Evolutionary conservation across 257 asterid genomes (phyloP).

Genomic region (Osmanthus fragrans): DNA sequence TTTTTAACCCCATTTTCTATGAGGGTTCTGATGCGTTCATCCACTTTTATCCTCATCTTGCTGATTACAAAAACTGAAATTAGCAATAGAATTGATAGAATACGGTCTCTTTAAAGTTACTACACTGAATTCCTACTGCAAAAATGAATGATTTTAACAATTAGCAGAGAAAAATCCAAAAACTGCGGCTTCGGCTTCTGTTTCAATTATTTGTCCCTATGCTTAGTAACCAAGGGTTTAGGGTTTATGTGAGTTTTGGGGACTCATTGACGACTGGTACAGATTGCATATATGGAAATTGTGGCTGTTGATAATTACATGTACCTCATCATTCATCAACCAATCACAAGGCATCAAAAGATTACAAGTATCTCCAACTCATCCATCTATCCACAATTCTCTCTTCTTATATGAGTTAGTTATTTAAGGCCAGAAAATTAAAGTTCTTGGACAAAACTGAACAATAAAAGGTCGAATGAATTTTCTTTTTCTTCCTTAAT

Average conservation of each 20-base stretch:
- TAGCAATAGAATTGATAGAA: neutral
- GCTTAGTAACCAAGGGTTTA: neutral
- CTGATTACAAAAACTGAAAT: neutral
- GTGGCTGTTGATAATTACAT: conserved; percentile 45
- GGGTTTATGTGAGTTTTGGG: neutral
- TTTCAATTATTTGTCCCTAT: neutral
- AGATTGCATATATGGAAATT: conserved; percentile 37
- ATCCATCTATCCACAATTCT: conserved; percentile 56
- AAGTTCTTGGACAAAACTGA: too few species aligned
- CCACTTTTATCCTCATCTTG: conserved; percentile 79
- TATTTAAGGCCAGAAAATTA: too few species aligned
- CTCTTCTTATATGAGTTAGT: neutral
- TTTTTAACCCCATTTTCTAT: conserved; percentile 87
- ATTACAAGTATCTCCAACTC: conserved; percentile 47
- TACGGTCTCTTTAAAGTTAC: neutral
- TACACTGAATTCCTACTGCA: neutral
- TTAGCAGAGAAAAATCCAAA: neutral
- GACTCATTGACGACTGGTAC: conserved; percentile 39
- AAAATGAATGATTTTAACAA: neutral
- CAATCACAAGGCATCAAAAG: conserved; percentile 51
- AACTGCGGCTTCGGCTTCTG: neutral
- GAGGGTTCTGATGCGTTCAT: conserved; percentile 78
- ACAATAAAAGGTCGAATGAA: too few species aligned
- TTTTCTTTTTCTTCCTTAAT: too few species aligned
- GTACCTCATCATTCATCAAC: conserved; percentile 21